Evolutionary conservation across 352 stramenopile species (phyloP), one percentile per base, ranked within the genome.

Genomic region (Globisporangium paddicum): DNA sequence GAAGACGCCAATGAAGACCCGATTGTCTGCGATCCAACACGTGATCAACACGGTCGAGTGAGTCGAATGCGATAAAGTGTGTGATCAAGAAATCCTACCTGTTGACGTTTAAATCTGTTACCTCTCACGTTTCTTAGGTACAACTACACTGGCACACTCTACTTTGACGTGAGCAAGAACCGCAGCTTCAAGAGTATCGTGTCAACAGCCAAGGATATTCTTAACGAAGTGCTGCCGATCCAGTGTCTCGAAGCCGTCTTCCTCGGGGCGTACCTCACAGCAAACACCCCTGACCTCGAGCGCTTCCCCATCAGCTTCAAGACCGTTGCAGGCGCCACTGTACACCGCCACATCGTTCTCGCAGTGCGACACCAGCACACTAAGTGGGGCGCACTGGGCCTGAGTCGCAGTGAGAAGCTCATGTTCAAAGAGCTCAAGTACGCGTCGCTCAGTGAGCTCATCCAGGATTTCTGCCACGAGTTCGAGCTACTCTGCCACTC

Each of bases 241-340:
- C 86, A 96, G 59, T 96, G 86, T 65, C 74, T 96, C 8, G 87
- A 96, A 71, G 87, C 82, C 2, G 84, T 96, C 4, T 96, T 96
- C 49, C 65, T 96, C 13, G 82, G 66, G 3, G 75, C 80, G 6
- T 95, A 94, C 45, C 63, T 96, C 28, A 96, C 86, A 6, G 74
- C 86, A 3, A 82, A 73, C 5, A 54, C 90, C 6, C 46, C 61
- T 1, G 79, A 92, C 30, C 67, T 94, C 16, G 81, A 92, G 30
- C 80, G 86, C 21, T 89, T 95, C 48, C 86, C 87, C 1, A 78
- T 96, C 46, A 93, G 85, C 60, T 96, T 96, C 66, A 90, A 93
- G 62, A 90, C 87, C 0, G 61, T 68, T 26, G 82, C 82, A 38
- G 86, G 82, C 7, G 66, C 53, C 7, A 74, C 69, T 11, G 75